Conservation (phyloP, 2,329 filamentous ascomycete species). For the Trichoderma afroharzianum region DNA sequence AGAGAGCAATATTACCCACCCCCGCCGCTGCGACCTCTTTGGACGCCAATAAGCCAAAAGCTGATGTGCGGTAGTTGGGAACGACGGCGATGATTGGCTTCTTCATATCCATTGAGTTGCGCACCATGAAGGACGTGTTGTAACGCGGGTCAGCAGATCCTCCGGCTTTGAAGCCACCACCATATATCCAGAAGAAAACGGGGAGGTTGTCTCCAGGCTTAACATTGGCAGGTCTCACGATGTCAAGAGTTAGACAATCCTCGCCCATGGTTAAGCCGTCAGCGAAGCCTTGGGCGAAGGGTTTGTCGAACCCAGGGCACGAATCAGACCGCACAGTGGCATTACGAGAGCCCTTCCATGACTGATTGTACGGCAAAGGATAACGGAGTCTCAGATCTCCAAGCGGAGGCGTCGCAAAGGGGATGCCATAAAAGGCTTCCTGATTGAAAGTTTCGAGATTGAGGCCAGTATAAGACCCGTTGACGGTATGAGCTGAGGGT, state of each 20-base stretch:
- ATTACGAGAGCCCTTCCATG: slow-evolving; percentile 2
- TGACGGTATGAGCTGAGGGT: slow-evolving; percentile 5
- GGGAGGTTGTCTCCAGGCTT: background rate
- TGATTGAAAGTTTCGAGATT: background rate
- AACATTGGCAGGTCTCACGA: slow-evolving; percentile 1
- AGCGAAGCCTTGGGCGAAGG: slow-evolving; percentile 4
- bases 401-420: background rate
- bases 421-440: slow-evolving; percentile 7
- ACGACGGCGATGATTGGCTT: slow-evolving; percentile 11
- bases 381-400: background rate
- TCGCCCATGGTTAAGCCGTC: slow-evolving; percentile 14
- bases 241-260: slow-evolving; percentile 14
- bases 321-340: slow-evolving; percentile 5
- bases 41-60: slow-evolving; percentile 14
- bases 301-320: slow-evolving; percentile 9
- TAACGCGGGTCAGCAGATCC: slow-evolving; percentile 1
- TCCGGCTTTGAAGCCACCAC: slow-evolving; percentile 12
- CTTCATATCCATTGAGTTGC: slow-evolving; percentile 4
- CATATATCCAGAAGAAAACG: slow-evolving; percentile 15
- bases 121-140: slow-evolving; percentile 8
- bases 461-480: slow-evolving; percentile 9
- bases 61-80: slow-evolving; percentile 9
- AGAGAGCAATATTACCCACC: slow-evolving; percentile 12
- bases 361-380: background rate
- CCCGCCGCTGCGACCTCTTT: background rate